Conservation (phyloP, 1,139 yeast species). For the Hansenula sp. region DNA sequence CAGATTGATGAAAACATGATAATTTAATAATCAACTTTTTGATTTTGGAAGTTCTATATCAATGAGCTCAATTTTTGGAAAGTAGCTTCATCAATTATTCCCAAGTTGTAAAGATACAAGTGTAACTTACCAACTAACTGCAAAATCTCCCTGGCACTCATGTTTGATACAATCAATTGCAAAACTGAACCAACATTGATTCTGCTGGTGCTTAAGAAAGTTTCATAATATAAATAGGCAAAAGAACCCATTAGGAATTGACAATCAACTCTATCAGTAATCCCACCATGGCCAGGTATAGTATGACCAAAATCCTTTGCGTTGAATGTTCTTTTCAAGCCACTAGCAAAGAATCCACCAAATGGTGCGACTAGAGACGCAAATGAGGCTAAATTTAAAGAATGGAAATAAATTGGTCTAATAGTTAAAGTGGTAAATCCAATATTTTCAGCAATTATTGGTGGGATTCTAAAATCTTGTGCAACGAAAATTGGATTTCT, state of each 20-base stretch:
- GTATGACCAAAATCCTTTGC: conserved; percentile 92
- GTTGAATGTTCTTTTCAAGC: conserved; percentile 94
- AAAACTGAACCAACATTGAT: conserved; percentile 69
- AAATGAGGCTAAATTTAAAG: conserved; percentile 82
- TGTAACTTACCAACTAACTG: conserved; percentile 60
- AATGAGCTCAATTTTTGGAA: conserved; percentile 25
- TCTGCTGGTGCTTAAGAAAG: conserved; percentile 76
- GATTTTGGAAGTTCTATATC: conserved; percentile 4
- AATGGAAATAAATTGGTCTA: conserved; percentile 88
- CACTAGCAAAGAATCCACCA: conserved; percentile 98
- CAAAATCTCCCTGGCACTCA: conserved; percentile 63
- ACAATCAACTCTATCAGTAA: conserved; percentile 96
- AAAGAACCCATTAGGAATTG: conserved; percentile 98
- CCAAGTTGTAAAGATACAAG: conserved; percentile 57
- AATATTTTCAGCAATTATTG: conserved; percentile 49
- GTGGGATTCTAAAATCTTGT: conserved; percentile 74
- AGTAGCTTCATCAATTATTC: conserved; percentile 37
- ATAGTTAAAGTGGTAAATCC: conserved; percentile 48
- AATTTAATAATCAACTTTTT: no score
- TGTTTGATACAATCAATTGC: conserved; percentile 71
- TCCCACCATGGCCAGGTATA: conserved; percentile 97
- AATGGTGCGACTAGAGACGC: conserved; percentile 98
- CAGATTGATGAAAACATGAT: no score
- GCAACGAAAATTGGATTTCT: conserved; percentile 85
- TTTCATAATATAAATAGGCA: conserved; percentile 86